Percentiles rank a stretch among this genome's conserved stretches.
phyloP scores from a whole-genome alignment of 208 protist species.

The Wallacemonas sp. region DNA sequence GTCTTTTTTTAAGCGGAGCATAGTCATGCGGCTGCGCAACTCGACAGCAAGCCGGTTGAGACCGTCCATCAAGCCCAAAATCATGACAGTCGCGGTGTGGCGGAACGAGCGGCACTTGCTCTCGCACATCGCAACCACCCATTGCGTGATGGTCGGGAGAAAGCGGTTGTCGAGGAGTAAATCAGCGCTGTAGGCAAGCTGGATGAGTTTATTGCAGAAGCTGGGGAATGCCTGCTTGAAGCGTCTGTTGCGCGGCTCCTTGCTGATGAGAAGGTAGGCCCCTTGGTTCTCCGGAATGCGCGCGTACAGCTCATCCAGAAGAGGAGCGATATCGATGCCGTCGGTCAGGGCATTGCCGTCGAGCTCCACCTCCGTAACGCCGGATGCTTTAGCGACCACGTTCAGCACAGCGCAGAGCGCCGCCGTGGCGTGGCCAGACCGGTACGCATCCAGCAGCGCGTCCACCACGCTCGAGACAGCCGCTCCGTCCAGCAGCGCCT shows the following conservation, averaged over 20 bases:
- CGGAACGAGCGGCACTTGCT: constrained; percentile 87
- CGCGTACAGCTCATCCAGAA: constrained; percentile 87
- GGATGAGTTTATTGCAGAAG: constrained; percentile 70
- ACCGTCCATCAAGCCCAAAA: constrained; percentile 74
- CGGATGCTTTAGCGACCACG: constrained; percentile 68
- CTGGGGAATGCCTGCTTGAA: constrained; percentile 60
- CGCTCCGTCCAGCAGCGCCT: constrained; percentile 46
- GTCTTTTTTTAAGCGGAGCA: constrained; percentile 52
- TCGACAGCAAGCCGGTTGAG: constrained; percentile 56
- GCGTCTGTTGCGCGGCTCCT: constrained; percentile 62
- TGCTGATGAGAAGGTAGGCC: constrained; percentile 77
- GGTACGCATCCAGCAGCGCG: constrained; percentile 58
- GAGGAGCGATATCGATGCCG: constrained; percentile 53
- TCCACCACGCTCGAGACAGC: constrained; percentile 30
- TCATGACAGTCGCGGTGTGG: constrained; percentile 75
- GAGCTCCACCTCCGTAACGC: constrained; percentile 74
- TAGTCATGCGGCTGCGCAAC: constrained; percentile 44
- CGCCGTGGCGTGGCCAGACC: constrained; percentile 24
- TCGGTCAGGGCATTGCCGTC: constrained; percentile 55
- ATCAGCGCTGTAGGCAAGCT: constrained; percentile 53
- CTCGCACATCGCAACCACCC: constrained; percentile 89
- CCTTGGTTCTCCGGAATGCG: constrained; percentile 68
- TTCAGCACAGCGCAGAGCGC: constrained; percentile 78
- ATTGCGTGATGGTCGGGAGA: constrained; percentile 61
- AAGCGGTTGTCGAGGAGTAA: constrained; percentile 57